Evolutionary conservation across 148 eudicot genomes (phyloP).

Genomic region (Rhododendron kiyosumense): DNA sequence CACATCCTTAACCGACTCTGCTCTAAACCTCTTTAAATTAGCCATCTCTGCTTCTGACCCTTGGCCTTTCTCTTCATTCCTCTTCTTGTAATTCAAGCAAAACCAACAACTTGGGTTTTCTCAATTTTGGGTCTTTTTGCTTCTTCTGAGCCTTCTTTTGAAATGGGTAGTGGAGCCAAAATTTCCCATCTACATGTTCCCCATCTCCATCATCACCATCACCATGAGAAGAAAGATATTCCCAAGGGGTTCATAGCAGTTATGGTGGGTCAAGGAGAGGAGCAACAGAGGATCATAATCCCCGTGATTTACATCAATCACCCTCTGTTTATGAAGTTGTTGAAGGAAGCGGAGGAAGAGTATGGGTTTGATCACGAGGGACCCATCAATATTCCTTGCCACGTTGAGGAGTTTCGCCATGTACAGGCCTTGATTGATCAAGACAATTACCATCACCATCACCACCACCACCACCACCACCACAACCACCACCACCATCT

Average conservation of each 20-base stretch:
- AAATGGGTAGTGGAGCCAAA: slow-evolving; percentile 49
- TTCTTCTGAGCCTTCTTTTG: background rate
- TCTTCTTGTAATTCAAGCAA: background rate
- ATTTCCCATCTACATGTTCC: slow-evolving; percentile 34
- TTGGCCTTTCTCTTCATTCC: slow-evolving; percentile 37
- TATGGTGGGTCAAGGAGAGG: slow-evolving; percentile 69
- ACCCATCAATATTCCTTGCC: slow-evolving; percentile 83
- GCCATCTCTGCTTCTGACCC: slow-evolving; percentile 76
- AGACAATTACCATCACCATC: slow-evolving; percentile 34
- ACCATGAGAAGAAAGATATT: slow-evolving; percentile 29
- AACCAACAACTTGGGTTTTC: slow-evolving; percentile 24
- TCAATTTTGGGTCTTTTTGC: slow-evolving; percentile 34
- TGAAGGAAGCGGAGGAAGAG: slow-evolving; percentile 86
- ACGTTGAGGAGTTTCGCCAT: slow-evolving; percentile 60
- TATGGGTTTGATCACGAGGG: slow-evolving; percentile 82
- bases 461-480: slow-evolving; percentile 28
- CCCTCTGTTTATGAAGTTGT: slow-evolving; percentile 59
- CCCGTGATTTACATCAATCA: slow-evolving; percentile 80
- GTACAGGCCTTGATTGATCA: slow-evolving; percentile 58
- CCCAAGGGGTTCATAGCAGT: slow-evolving; percentile 77
- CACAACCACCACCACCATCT: slow-evolving; percentile 52
- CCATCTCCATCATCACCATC: slow-evolving; percentile 36
- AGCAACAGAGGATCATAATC: slow-evolving; percentile 64
- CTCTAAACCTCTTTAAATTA: slow-evolving; percentile 57
- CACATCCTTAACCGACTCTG: slow-evolving; percentile 58